Conservation (phyloP, 352 stramenopile species). For the Pythium rishiriense region DNA sequence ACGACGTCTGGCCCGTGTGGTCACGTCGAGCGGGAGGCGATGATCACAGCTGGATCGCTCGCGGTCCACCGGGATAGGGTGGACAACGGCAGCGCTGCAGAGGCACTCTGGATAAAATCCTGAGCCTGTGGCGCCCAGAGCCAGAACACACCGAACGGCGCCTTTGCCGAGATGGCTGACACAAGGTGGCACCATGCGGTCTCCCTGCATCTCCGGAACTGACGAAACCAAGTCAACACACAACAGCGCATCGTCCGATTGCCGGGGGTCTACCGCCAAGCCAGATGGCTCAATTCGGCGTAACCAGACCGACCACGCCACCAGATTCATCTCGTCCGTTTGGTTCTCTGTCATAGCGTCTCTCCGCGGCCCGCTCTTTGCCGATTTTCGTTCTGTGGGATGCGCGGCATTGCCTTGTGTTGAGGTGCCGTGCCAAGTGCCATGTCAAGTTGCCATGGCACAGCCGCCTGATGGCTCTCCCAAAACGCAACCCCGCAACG, state of each 20-base stretch:
- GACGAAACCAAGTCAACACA: neutral
- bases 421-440: neutral
- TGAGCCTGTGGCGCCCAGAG: conserved; percentile 5
- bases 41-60: conserved; percentile 20
- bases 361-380: conserved; percentile 8
- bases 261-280: neutral
- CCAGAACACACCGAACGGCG: conserved; percentile 13
- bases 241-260: neutral
- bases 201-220: conserved; percentile 13
- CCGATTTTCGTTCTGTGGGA: conserved; percentile 4
- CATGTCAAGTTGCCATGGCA: too few species aligned
- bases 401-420: neutral
- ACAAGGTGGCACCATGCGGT: conserved; percentile 15
- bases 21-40: conserved; percentile 5
- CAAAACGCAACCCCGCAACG: too few species aligned
- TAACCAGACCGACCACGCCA: conserved; percentile 2
- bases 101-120: conserved; percentile 15
- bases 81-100: conserved; percentile 17
- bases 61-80: conserved; percentile 6
- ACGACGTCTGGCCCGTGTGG: neutral
- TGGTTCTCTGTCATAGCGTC: neutral
- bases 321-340: conserved; percentile 8
- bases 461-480: neutral
- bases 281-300: conserved; percentile 23
- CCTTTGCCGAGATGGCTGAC: conserved; percentile 5